phyloP scores from a whole-genome alignment of 2,329 filamentous ascomycete genomes.

The Pseudocercospora cruenta region DNA sequence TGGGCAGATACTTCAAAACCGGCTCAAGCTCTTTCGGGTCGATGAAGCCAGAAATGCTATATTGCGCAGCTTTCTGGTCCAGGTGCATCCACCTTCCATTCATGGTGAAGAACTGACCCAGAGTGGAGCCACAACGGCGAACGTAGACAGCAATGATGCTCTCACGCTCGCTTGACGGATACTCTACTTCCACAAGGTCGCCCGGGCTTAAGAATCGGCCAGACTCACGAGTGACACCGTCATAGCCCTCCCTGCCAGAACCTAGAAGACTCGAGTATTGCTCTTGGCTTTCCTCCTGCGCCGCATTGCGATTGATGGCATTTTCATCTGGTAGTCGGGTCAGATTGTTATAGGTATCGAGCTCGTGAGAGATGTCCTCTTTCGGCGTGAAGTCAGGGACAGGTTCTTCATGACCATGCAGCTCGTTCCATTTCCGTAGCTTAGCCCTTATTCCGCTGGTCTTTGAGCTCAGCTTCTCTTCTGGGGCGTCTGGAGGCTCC shows the following conservation, averaged over 20 bases:
- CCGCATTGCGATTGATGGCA: conserved; percentile 26
- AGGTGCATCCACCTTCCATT: conserved; percentile 54
- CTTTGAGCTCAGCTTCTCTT: conserved; percentile 10
- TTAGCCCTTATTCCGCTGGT: conserved; percentile 40
- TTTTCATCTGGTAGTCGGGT: conserved; percentile 37
- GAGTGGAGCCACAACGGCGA: conserved; percentile 30
- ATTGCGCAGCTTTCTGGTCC: conserved; percentile 46
- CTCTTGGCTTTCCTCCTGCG: conserved; percentile 32
- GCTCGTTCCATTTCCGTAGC: conserved; percentile 49
- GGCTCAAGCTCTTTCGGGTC: conserved; percentile 49
- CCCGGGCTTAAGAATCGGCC: conserved; percentile 46
- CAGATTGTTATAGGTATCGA: conserved; percentile 36
- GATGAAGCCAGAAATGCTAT: conserved; percentile 55
- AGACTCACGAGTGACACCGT: conserved; percentile 38
- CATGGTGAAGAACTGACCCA: conserved; percentile 54
- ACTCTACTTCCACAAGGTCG: conserved; percentile 55
- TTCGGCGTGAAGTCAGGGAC: conserved; percentile 18
- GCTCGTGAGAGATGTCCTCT: conserved; percentile 29
- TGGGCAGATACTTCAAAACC: conserved; percentile 57
- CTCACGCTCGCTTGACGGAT: conserved; percentile 37
- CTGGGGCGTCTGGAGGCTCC: neutral
- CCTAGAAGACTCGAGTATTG: conserved; percentile 27
- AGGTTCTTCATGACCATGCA: conserved; percentile 38
- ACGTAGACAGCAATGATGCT: conserved; percentile 56
- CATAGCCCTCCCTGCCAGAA: conserved; percentile 34